These are phyloP conservation scores for Lactuca sativa DNA, from an alignment of 129 eudicot genomes.

Conservation along the genomic window DNA sequence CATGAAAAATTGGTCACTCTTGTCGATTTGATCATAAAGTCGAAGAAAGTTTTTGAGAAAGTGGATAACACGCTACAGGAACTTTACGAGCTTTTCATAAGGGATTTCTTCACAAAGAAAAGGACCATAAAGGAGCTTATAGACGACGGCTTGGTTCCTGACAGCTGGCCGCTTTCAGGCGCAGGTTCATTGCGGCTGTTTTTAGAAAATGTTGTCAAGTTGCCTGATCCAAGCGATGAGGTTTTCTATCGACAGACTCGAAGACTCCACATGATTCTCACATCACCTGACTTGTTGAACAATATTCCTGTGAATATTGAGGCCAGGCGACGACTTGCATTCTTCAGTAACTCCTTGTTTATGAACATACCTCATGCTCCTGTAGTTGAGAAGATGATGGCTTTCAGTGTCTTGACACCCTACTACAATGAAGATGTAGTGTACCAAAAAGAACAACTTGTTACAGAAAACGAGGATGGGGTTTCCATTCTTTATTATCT, in stretches of 20 bases:
- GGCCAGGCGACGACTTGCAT: slow-evolving; percentile 84
- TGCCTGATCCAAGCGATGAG: slow-evolving; percentile 56
- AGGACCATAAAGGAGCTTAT: slow-evolving; percentile 43
- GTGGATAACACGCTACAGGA: slow-evolving; percentile 77
- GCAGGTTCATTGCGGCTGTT: slow-evolving; percentile 31
- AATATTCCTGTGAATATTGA: slow-evolving; percentile 79
- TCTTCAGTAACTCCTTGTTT: slow-evolving; percentile 89
- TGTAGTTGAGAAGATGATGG: slow-evolving; percentile 85
- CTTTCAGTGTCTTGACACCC: slow-evolving; percentile 93
- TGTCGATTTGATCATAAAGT: slow-evolving; percentile 46
- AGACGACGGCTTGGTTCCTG: no score
- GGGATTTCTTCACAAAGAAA: slow-evolving; percentile 69
- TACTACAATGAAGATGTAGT: slow-evolving; percentile 90
- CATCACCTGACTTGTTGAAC: slow-evolving; percentile 81
- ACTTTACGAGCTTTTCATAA: slow-evolving; percentile 71
- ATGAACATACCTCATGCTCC: slow-evolving; percentile 98
- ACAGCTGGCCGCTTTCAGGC: no score
- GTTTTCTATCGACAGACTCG: slow-evolving; percentile 78
- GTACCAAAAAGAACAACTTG: slow-evolving; percentile 77
- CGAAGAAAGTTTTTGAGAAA: slow-evolving; percentile 53
- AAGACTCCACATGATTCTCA: slow-evolving; percentile 72
- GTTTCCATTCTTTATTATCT: slow-evolving; percentile 76
- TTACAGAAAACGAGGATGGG: slow-evolving; percentile 91
- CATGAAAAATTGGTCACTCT: slow-evolving; percentile 64
- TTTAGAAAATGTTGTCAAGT: slow-evolving; percentile 73